Conservation (phyloP, 805 yeast genomes). For the Wickerhamiella kazuoi region DNA sequence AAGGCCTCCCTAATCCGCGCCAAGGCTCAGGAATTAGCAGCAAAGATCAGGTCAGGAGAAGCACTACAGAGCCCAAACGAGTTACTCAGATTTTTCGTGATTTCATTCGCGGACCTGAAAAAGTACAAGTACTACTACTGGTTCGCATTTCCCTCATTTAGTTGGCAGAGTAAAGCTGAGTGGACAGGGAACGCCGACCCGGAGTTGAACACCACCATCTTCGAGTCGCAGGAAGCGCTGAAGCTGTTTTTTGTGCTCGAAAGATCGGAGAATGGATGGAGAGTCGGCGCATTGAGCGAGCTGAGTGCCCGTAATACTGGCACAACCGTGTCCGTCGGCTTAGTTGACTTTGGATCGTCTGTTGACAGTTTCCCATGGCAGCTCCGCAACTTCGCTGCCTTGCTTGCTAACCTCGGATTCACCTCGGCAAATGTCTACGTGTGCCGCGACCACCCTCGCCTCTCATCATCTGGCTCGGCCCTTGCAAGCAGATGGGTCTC, state of each 20-base stretch:
- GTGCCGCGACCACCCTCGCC: constrained; percentile 19
- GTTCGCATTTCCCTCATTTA: constrained; percentile 58
- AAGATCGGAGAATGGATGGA: not conserved
- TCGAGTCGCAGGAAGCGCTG: not conserved
- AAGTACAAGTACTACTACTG: constrained; percentile 79
- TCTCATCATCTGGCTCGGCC: constrained; percentile 2
- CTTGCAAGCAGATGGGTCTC: constrained; percentile 16
- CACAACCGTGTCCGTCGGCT: constrained; percentile 5
- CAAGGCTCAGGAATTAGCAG: constrained; percentile 21
- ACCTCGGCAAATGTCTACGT: constrained; percentile 24
- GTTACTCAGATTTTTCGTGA: constrained; percentile 29
- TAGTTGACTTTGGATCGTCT: constrained; percentile 9
- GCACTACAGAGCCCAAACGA: constrained; percentile 26
- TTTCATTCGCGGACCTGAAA: constrained; percentile 76
- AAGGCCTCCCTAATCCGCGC: constrained; percentile 39
- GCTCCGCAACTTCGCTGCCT: constrained; percentile 39
- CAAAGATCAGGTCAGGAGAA: constrained; percentile 20
- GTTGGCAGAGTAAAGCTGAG: constrained; percentile 21
- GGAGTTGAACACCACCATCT: constrained; percentile 21
- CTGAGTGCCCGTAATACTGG: not conserved
- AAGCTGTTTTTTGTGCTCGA: not conserved
- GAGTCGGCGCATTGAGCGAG: not conserved
- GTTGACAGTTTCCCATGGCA: constrained; percentile 31
- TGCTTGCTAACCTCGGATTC: constrained; percentile 25
- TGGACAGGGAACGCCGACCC: constrained; percentile 20